A percentile compares a stretch with the other conserved stretches of the same genome.
These are phyloP conservation scores for Cryptomeria japonica DNA, from an alignment of 75 land plant genomes.

Conservation along the genomic window DNA sequence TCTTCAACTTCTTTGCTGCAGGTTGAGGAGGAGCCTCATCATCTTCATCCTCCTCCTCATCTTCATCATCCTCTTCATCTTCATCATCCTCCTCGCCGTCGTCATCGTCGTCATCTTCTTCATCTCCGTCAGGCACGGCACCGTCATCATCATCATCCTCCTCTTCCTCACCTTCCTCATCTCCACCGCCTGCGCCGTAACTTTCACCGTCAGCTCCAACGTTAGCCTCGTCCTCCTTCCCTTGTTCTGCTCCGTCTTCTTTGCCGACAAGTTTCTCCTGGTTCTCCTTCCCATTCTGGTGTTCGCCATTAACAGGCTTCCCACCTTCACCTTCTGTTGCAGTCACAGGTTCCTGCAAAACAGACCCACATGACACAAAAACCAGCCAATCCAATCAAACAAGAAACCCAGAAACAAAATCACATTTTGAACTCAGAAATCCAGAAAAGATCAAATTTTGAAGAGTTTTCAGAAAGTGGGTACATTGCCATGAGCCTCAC, in stretches of 20 bases:
- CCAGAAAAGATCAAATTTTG: no score
- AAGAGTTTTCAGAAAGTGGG: no score
- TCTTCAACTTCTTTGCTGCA: not conserved
- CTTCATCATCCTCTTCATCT: not conserved
- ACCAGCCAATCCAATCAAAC: no score
- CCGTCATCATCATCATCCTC: not conserved
- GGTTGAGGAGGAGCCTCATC: not conserved
- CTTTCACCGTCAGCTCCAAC: not conserved
- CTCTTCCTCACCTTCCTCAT: not conserved
- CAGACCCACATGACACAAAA: not conserved
- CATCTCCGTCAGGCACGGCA: not conserved
- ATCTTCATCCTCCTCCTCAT: not conserved
- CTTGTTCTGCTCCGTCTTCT: not conserved
- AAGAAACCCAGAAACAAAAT: no score
- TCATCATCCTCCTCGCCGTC: not conserved
- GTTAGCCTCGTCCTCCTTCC: not conserved
- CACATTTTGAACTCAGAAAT: no score
- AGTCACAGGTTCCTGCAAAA: not conserved
- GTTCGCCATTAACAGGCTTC: not conserved
- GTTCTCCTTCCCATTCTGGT: not conserved
- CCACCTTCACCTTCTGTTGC: not conserved
- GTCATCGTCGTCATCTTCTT: not conserved
- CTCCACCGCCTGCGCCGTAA: not conserved
- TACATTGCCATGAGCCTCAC: not conserved
- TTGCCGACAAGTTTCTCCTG: not conserved